phyloP scores from a whole-genome alignment of 257 asterid species.

The Lavandula angustifolia region DNA sequence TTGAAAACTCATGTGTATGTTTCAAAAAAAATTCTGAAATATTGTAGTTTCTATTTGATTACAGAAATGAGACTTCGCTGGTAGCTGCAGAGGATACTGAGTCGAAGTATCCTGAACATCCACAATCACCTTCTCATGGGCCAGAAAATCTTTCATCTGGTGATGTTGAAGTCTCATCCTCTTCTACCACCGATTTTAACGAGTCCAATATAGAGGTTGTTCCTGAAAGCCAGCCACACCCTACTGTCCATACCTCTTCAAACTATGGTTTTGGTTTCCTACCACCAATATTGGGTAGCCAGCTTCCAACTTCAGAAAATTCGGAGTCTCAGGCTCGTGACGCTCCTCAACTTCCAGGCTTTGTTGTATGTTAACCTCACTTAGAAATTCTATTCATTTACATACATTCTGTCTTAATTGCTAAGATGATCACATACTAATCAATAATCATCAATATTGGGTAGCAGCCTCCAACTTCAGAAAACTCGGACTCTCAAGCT shows the following conservation, averaged over 20 bases:
- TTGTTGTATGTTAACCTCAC: slow-evolving; percentile 55
- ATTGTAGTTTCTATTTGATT: slow-evolving; percentile 27
- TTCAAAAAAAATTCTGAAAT: slow-evolving; percentile 13
- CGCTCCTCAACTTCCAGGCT: slow-evolving; percentile 65
- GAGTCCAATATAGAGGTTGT: slow-evolving; percentile 60
- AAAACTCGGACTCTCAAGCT: slow-evolving; percentile 66
- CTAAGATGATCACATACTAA: slow-evolving; percentile 4
- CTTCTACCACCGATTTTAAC: slow-evolving; percentile 45
- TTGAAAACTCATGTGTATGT: neutral
- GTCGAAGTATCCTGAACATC: slow-evolving; percentile 50
- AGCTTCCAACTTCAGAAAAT: slow-evolving; percentile 61
- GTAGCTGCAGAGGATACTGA: slow-evolving; percentile 48
- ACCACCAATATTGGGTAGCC: slow-evolving; percentile 63
- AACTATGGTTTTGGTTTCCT: slow-evolving; percentile 57
- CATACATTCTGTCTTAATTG: slow-evolving; percentile 4
- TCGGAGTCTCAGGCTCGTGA: slow-evolving; percentile 72
- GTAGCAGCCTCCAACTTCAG: slow-evolving; percentile 56
- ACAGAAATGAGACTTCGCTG: slow-evolving; percentile 57
- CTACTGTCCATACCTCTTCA: slow-evolving; percentile 58
- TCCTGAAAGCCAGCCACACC: slow-evolving; percentile 59
- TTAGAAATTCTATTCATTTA: slow-evolving; percentile 24
- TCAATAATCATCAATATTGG: slow-evolving; percentile 70
- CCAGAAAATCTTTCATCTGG: slow-evolving; percentile 42
- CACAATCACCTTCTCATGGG: slow-evolving; percentile 51
- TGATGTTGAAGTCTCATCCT: slow-evolving; percentile 60